Evolutionary conservation across 2,329 filamentous ascomycete genomes (phyloP).

Genomic region (Ceratocystis ficicola): DNA sequence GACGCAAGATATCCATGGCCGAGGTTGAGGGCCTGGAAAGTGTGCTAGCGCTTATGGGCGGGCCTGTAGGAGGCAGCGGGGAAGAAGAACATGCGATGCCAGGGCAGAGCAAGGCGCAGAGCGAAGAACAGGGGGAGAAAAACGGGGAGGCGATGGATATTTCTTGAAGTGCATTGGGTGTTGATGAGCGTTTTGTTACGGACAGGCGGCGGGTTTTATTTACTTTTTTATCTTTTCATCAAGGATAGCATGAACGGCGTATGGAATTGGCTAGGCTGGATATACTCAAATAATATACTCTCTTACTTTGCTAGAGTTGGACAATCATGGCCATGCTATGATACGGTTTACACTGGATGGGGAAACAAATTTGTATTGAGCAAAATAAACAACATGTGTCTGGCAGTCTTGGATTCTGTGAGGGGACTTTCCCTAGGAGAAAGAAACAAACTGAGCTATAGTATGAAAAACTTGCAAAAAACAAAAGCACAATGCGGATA

Average conservation of each 20-base stretch:
- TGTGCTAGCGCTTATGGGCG: slow-evolving; percentile 37
- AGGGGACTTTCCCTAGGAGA: neutral
- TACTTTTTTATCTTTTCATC: neutral
- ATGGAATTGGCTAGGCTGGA: neutral
- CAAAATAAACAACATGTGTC: neutral
- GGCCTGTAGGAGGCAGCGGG: slow-evolving; percentile 22
- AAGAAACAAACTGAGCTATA: neutral
- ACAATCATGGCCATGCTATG: neutral
- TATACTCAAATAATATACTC: neutral
- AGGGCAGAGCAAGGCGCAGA: slow-evolving; percentile 13
- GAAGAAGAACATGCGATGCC: neutral
- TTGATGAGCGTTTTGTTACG: neutral
- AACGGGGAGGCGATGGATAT: neutral
- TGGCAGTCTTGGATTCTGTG: neutral
- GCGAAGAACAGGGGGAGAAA: neutral
- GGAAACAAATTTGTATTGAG: neutral
- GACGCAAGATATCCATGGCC: slow-evolving; percentile 36
- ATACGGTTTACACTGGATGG: no score
- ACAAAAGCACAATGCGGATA: neutral
- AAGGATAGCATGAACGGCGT: neutral
- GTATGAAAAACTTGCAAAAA: neutral
- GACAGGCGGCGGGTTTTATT: no score
- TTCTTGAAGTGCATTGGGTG: neutral
- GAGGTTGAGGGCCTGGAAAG: slow-evolving; percentile 48
- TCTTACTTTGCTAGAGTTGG: neutral